Evolutionary conservation across 768 basidiomycete genomes (phyloP).

Genomic region (Leccinum subtestaceum): DNA sequence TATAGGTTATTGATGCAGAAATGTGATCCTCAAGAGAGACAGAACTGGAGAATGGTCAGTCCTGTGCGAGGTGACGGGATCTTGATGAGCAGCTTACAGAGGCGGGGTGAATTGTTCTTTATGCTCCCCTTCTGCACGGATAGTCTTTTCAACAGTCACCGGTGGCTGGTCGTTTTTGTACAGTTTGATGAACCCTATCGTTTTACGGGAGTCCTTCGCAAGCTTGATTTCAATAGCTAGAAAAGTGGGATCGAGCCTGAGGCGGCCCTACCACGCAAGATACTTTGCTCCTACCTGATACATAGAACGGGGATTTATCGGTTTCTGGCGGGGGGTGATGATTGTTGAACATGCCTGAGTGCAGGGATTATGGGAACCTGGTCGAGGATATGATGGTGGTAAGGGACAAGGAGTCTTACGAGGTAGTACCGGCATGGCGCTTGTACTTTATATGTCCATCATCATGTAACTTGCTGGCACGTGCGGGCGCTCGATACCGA

Average conservation of each 20-base stretch:
- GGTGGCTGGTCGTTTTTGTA: not conserved
- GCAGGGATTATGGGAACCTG: not conserved
- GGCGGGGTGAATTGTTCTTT: not conserved
- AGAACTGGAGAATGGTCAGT: conserved; percentile 1
- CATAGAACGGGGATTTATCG: not conserved
- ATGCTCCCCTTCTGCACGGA: not conserved
- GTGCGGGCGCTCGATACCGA: not conserved
- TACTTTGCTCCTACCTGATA: not conserved
- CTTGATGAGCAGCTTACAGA: conserved; percentile 4
- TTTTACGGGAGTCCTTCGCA: conserved; percentile 6
- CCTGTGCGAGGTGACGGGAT: not conserved
- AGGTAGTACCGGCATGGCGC: not conserved
- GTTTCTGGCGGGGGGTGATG: too few species aligned
- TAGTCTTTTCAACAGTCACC: not conserved
- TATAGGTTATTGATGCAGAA: not conserved
- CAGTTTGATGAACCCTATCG: conserved; percentile 4
- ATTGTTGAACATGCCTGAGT: not conserved
- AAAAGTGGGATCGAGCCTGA: not conserved
- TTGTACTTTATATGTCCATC: not conserved
- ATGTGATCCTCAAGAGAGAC: not conserved
- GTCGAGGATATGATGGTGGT: not conserved
- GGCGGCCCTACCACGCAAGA: not conserved
- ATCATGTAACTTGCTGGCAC: not conserved
- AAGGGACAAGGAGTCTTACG: not conserved
- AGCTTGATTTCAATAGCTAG: not conserved